Conservation (phyloP, 768 basidiomycete genomes). For the Cyathus striatus region DNA sequence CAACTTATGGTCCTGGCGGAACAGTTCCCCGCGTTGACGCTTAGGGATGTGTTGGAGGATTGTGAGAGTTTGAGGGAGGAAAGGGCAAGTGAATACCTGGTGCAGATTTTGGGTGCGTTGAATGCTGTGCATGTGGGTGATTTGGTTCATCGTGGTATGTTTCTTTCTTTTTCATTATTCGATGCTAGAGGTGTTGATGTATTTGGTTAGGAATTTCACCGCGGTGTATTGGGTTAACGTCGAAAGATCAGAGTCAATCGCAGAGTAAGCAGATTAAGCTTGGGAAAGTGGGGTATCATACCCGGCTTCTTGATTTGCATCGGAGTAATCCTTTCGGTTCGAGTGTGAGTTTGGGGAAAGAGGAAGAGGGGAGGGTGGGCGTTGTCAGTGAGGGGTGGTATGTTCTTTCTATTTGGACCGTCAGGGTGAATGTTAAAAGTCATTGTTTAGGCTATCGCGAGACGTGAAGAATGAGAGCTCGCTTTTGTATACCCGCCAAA, state of each 20-base stretch:
- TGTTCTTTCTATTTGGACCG: background rate
- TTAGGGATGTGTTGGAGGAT: constrained; percentile 75
- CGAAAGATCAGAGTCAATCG: constrained; percentile 36
- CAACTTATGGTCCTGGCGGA: constrained; percentile 69
- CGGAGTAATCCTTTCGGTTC: constrained; percentile 75
- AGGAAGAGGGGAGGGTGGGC: constrained; percentile 20
- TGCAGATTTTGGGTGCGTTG: constrained; percentile 66
- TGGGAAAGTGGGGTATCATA: constrained; percentile 66
- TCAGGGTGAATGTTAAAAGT: background rate
- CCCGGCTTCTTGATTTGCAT: constrained; percentile 73
- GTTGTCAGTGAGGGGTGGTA: constrained; percentile 45
- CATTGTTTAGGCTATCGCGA: constrained; percentile 54
- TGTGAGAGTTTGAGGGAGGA: constrained; percentile 71
- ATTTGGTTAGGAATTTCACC: constrained; percentile 44
- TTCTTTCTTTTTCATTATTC: background rate
- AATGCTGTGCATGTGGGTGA: constrained; percentile 61
- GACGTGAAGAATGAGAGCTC: constrained; percentile 78
- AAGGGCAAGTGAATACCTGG: constrained; percentile 54
- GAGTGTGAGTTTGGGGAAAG: constrained; percentile 12
- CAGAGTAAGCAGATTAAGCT: constrained; percentile 70
- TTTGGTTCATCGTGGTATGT: constrained; percentile 63
- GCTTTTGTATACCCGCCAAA: constrained; percentile 63
- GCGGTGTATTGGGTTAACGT: constrained; percentile 56
- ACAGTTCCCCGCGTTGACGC: constrained; percentile 56
- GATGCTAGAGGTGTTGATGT: constrained; percentile 1